Conservation (phyloP, 1,284 basidiomycete genomes). For the Calocybe gambosa region DNA sequence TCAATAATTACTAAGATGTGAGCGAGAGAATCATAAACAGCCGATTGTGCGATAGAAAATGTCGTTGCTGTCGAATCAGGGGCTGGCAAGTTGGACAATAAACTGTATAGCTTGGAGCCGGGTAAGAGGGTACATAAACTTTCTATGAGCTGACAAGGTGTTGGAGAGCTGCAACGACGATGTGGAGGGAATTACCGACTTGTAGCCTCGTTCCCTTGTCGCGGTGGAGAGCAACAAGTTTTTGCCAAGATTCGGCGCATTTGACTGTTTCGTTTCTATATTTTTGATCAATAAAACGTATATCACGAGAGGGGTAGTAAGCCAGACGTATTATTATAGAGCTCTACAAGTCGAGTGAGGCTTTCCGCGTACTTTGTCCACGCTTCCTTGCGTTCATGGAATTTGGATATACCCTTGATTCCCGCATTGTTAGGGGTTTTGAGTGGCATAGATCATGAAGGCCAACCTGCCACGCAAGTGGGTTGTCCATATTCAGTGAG, state of each 20-base stretch:
- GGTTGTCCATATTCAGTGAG: conserved; percentile 54
- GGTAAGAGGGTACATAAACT: conserved; percentile 72
- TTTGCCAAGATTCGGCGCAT: conserved; percentile 76
- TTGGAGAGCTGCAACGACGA: conserved; percentile 4
- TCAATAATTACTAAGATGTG: conserved; percentile 63
- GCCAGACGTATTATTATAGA: conserved; percentile 54
- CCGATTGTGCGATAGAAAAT: conserved; percentile 50
- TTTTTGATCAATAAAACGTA: background rate
- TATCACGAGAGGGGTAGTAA: background rate
- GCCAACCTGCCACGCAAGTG: conserved; percentile 71
- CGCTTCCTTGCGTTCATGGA: conserved; percentile 59
- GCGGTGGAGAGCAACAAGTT: conserved; percentile 61
- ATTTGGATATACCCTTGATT: conserved; percentile 61
- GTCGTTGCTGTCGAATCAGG: conserved; percentile 71
- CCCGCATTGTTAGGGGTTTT: background rate
- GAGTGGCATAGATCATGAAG: background rate
- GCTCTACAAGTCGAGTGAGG: conserved; percentile 45
- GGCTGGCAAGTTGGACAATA: conserved; percentile 62
- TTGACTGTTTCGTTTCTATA: conserved; percentile 70
- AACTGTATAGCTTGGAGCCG: conserved; percentile 60
- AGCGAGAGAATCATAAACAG: conserved; percentile 65
- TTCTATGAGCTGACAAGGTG: conserved; percentile 49
- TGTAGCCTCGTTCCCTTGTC: conserved; percentile 56
- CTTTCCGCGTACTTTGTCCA: conserved; percentile 59
- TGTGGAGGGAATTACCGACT: conserved; percentile 31